A percentile compares a stretch with the other conserved stretches of the same genome.
Evolutionary conservation across 2,329 filamentous ascomycete genomes (phyloP).

Genomic region (Amauroascus verrucosus): DNA sequence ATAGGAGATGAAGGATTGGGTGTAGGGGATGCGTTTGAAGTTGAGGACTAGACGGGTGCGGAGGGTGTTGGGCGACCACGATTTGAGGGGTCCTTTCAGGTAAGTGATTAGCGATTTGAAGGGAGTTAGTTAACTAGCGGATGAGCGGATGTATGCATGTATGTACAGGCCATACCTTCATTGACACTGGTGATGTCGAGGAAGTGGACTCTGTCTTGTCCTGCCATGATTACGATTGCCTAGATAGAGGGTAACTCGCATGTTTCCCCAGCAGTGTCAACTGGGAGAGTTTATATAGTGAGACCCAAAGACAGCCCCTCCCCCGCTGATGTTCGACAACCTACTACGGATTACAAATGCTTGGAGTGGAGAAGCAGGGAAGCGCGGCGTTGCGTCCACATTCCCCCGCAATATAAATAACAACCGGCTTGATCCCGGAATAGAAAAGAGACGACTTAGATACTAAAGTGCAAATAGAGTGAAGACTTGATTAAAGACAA

Average conservation of each 20-base stretch:
- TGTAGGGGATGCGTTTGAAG: constrained; percentile 34
- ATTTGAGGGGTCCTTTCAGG: constrained; percentile 10
- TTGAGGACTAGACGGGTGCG: constrained; percentile 36
- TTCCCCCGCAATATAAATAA: too few relatives aligned
- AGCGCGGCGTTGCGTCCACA: too few relatives aligned
- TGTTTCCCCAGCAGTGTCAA: too few relatives aligned
- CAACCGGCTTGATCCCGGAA: too few relatives aligned
- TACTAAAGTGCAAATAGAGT: too few relatives aligned
- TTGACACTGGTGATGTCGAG: constrained; percentile 16
- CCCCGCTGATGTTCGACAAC: too few relatives aligned
- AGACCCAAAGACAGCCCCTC: too few relatives aligned
- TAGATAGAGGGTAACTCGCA: background rate
- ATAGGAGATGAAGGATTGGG: constrained; percentile 33
- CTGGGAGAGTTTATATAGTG: too few relatives aligned
- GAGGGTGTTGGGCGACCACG: constrained; percentile 30
- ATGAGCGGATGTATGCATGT: background rate
- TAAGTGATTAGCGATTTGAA: background rate
- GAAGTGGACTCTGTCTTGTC: constrained; percentile 14
- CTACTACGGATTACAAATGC: too few relatives aligned
- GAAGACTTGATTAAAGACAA: too few relatives aligned
- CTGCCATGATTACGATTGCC: background rate
- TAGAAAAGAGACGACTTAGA: too few relatives aligned
- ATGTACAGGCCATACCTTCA: background rate
- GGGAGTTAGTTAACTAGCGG: background rate
- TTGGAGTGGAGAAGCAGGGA: too few relatives aligned